phyloP scores from a whole-genome alignment of 164 flowering plant species.

The Nymphaea thermarum region DNA sequence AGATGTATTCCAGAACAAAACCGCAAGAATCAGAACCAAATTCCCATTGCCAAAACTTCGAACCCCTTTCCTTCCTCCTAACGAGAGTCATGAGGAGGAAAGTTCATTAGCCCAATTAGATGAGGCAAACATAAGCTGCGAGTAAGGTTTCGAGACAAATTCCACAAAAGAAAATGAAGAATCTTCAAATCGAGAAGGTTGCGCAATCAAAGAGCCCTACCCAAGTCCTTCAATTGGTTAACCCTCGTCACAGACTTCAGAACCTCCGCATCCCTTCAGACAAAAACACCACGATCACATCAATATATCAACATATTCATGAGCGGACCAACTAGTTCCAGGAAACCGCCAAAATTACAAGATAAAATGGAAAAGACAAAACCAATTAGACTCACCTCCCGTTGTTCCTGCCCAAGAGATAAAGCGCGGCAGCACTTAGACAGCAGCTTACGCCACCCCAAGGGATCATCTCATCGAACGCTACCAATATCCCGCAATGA shows the following conservation, averaged over 20 bases:
- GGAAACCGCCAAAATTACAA: not conserved
- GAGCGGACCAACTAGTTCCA: not conserved
- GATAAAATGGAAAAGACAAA: not conserved
- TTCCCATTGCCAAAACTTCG: no score
- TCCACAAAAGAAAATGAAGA: no score
- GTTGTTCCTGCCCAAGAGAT: slow-evolving; percentile 82
- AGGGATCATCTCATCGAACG: slow-evolving; percentile 45
- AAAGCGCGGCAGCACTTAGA: slow-evolving; percentile 87
- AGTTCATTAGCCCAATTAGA: no score
- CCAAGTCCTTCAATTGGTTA: slow-evolving; percentile 79
- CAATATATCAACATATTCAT: not conserved
- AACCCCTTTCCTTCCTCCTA: no score
- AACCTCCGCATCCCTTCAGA: slow-evolving; percentile 65
- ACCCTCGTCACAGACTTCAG: slow-evolving; percentile 70
- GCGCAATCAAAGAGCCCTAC: slow-evolving; percentile 19
- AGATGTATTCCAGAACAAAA: no score
- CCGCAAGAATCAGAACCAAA: no score
- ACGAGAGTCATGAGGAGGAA: no score
- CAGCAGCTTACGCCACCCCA: slow-evolving; percentile 93
- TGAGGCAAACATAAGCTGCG: no score
- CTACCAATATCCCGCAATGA: not conserved
- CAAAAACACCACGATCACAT: slow-evolving; percentile 2
- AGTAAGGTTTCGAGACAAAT: no score
- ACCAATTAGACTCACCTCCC: slow-evolving; percentile 45
- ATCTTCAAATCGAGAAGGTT: no score